Percentiles rank a stretch among this genome's conserved stretches.
These are phyloP conservation scores for Striga hermonthica DNA, from an alignment of 305 asterid species.

Conservation along the genomic window DNA sequence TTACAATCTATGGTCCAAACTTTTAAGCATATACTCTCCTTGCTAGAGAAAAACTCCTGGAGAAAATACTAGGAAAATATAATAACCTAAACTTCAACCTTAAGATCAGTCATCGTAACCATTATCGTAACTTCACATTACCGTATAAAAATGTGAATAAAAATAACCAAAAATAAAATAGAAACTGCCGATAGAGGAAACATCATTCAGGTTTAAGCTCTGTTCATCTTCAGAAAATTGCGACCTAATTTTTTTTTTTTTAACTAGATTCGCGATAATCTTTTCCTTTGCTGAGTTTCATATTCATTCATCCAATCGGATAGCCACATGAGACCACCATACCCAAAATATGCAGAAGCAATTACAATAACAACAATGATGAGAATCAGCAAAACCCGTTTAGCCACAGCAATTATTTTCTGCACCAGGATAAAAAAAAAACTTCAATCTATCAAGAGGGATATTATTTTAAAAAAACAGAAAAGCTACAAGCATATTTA, in stretches of 20 bases:
- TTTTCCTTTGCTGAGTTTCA: conserved; percentile 53
- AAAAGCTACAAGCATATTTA: background rate
- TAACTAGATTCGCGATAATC: conserved; percentile 38
- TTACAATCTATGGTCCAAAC: too few relatives aligned
- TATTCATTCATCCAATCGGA: conserved; percentile 80
- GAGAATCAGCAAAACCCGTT: conserved; percentile 44
- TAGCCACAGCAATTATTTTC: conserved; percentile 41
- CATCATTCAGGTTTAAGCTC: background rate
- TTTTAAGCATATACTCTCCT: too few relatives aligned
- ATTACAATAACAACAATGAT: conserved; percentile 34
- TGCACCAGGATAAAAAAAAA: conserved; percentile 40
- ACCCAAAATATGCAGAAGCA: conserved; percentile 51
- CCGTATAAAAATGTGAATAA: background rate
- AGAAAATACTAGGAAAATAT: too few relatives aligned
- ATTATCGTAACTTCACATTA: too few relatives aligned
- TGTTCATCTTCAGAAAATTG: too few relatives aligned
- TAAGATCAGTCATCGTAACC: too few relatives aligned
- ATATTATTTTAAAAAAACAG: conserved; percentile 12
- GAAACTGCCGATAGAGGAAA: background rate
- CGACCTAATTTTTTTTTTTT: background rate
- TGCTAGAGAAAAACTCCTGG: too few relatives aligned
- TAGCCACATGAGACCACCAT: conserved; percentile 61
- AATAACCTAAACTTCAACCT: too few relatives aligned
- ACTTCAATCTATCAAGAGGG: conserved; percentile 20
- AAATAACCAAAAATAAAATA: background rate